These are phyloP conservation scores for Neltuma alba DNA, from an alignment of 306 rosid genomes.

Conservation along the genomic window DNA sequence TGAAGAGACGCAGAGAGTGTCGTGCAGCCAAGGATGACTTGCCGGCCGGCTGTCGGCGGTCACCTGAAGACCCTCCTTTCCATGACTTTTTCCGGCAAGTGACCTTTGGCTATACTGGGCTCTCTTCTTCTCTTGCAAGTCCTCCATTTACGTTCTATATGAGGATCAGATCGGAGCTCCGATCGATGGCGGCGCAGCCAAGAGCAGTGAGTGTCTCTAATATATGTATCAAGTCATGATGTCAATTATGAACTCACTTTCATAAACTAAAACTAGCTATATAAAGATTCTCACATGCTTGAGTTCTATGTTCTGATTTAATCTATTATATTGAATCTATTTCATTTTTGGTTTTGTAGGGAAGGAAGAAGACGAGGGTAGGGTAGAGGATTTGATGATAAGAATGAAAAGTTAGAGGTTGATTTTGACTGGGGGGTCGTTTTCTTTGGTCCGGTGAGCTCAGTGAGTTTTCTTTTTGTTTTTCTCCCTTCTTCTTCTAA, in stretches of 20 bases:
- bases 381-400: background rate
- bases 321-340: background rate
- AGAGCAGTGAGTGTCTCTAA: background rate
- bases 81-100: slow-evolving; percentile 37
- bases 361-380: background rate
- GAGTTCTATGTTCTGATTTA: background rate
- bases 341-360: background rate
- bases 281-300: background rate
- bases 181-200: background rate
- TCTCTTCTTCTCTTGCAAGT: slow-evolving; percentile 49
- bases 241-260: background rate
- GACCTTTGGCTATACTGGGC: slow-evolving; percentile 45
- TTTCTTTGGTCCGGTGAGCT: background rate
- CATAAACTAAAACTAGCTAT: background rate
- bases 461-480: background rate
- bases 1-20: slow-evolving; percentile 42
- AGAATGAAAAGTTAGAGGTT: background rate
- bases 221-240: background rate
- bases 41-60: slow-evolving; percentile 56
- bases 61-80: background rate
- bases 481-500: too few relatives aligned
- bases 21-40: slow-evolving; percentile 60
- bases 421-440: background rate
- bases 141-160: background rate
- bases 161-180: background rate